Conservation (phyloP, 345 rosid genomes). For the Chamaenerion angustifolium region DNA sequence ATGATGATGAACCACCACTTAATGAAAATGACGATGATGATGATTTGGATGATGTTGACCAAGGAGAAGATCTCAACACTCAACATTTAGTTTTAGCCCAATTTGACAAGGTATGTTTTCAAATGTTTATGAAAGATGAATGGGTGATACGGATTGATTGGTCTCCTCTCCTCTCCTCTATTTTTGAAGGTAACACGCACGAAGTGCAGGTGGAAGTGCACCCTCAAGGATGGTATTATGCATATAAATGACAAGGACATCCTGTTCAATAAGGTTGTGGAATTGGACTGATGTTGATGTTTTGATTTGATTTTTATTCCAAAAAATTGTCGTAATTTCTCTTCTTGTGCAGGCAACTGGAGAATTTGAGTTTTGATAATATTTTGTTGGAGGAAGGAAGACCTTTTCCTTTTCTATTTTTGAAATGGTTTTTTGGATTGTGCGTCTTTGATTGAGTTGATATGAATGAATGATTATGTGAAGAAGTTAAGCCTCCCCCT, state of each 20-base stretch:
- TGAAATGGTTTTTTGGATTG: too few species aligned
- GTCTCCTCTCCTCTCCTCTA: too few species aligned
- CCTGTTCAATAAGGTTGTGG: constrained; percentile 77
- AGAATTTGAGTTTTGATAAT: constrained; percentile 80
- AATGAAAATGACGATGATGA: constrained; percentile 84
- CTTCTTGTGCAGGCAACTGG: constrained; percentile 59
- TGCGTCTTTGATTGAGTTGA: too few species aligned
- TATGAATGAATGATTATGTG: too few species aligned
- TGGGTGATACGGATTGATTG: too few species aligned
- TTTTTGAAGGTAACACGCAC: constrained; percentile 69
- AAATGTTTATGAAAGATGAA: neutral
- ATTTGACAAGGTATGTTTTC: constrained; percentile 67
- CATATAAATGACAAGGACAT: constrained; percentile 88
- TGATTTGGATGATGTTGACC: constrained; percentile 77
- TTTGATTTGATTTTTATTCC: neutral
- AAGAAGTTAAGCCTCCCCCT: too few species aligned
- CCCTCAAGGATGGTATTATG: constrained; percentile 93
- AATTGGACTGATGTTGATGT: constrained; percentile 1
- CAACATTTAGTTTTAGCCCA: constrained; percentile 95
- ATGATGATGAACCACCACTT: constrained; percentile 68
- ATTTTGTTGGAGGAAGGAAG: neutral
- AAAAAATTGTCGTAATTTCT: constrained; percentile 3
- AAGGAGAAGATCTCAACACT: constrained; percentile 84
- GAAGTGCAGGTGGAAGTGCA: constrained; percentile 94
- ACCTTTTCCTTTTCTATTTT: too few species aligned